phyloP scores from a whole-genome alignment of 257 asterid species.

The Solanum piurae region DNA sequence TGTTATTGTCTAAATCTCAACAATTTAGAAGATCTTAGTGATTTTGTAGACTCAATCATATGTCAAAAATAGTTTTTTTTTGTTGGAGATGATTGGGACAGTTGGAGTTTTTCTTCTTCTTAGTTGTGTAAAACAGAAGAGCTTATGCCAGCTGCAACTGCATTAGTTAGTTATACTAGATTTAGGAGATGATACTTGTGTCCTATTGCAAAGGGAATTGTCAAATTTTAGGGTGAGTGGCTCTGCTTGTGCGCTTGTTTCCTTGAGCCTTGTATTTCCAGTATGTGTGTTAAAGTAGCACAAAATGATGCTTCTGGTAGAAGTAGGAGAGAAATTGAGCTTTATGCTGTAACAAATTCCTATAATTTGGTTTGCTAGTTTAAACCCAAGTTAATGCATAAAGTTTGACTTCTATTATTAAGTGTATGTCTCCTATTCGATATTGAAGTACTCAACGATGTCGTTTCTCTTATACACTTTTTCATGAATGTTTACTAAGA shows the following conservation, averaged over 20 bases:
- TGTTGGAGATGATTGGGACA: not conserved
- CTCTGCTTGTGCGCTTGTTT: not conserved
- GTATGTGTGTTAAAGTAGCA: not conserved
- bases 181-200: not conserved
- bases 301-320: not conserved
- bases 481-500: not conserved
- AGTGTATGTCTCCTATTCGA: not conserved
- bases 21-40: not conserved
- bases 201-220: not conserved
- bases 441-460: not conserved
- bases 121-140: not conserved
- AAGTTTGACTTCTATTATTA: not conserved
- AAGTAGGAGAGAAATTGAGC: not conserved
- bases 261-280: not conserved
- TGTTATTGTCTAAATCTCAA: not conserved
- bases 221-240: not conserved
- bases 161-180: not conserved
- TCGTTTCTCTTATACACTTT: not conserved
- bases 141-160: not conserved
- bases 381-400: not conserved
- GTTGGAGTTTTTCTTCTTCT: not conserved
- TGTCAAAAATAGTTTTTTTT: not conserved
- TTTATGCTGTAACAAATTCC: not conserved
- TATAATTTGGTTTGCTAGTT: not conserved
- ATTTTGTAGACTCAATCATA: not conserved